Evolutionary conservation across 371 early-diverging fungal species (phyloP).

Genomic region (Aphelidium insulamus): DNA sequence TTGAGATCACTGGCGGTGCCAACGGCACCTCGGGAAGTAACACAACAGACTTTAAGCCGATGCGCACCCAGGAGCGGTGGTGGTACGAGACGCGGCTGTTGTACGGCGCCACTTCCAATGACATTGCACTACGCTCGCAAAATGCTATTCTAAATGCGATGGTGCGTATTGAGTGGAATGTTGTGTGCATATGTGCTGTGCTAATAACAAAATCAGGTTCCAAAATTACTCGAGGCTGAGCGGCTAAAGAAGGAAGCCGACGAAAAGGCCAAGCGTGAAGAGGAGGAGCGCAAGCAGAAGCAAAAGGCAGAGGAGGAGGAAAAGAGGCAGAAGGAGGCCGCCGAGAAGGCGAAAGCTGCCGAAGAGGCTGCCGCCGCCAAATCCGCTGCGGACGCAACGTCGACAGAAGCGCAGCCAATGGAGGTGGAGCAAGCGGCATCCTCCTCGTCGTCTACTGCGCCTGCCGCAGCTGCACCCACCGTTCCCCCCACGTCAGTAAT

Average conservation of each 20-base stretch:
- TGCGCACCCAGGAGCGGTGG: constrained; percentile 64
- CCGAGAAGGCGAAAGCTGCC: constrained; percentile 11
- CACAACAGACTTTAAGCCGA: constrained; percentile 43
- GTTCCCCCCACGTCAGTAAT: constrained; percentile 17
- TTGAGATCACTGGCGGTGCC: too few relatives aligned
- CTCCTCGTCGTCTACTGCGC: constrained; percentile 4
- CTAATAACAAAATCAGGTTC: not conserved
- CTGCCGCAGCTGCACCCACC: constrained; percentile 12
- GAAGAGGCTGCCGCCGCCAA: constrained; percentile 19
- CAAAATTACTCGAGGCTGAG: constrained; percentile 1
- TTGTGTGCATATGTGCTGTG: not conserved
- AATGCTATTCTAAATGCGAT: constrained; percentile 42
- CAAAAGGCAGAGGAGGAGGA: constrained; percentile 1
- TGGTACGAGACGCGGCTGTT: constrained; percentile 61
- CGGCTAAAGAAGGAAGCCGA: constrained; percentile 19
- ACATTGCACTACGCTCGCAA: constrained; percentile 28
- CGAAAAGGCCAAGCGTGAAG: constrained; percentile 29
- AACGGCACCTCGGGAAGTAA: too few relatives aligned
- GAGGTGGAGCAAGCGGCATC: constrained; percentile 9
- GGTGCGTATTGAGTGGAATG: constrained; percentile 14
- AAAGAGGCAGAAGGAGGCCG: constrained; percentile 5
- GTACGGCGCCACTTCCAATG: constrained; percentile 33
- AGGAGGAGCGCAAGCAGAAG: constrained; percentile 13
- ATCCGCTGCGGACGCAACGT: constrained; percentile 3
- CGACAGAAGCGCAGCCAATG: too few relatives aligned